Conservation (phyloP, 139 green algal species). For the Chlamydomonas sphaeroides region DNA sequence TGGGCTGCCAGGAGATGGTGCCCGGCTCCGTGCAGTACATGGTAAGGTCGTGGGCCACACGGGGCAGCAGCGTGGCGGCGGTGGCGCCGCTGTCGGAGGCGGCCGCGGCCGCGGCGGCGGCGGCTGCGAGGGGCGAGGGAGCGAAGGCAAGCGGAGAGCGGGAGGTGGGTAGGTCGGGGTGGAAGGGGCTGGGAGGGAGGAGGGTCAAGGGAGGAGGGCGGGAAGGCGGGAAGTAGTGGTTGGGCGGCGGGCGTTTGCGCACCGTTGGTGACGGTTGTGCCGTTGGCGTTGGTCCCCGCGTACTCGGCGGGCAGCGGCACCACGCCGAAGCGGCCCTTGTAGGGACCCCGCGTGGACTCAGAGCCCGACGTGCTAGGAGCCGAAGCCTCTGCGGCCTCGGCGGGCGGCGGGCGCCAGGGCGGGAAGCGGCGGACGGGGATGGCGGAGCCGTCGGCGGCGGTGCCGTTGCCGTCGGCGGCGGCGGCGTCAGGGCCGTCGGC, state of each 20-base stretch:
- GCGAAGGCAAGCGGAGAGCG: too few species aligned
- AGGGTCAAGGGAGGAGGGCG: too few species aligned
- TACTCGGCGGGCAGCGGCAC: constrained; percentile 33
- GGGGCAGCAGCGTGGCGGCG: constrained; percentile 4
- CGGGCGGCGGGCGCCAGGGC: constrained; percentile 1
- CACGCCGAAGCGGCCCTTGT: constrained; percentile 8
- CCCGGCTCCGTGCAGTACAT: constrained; percentile 34
- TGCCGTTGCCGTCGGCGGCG: background rate
- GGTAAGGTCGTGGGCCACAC: constrained; percentile 19
- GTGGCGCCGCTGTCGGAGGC: background rate
- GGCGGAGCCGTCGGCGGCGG: background rate
- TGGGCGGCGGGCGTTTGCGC: too few species aligned
- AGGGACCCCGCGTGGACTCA: background rate
- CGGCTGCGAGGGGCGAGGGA: too few species aligned
- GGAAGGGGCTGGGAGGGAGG: too few species aligned
- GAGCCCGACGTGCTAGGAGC: background rate
- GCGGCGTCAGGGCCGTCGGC: background rate
- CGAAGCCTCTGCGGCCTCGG: too few species aligned
- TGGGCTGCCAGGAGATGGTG: constrained; percentile 16
- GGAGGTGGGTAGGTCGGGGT: too few species aligned
- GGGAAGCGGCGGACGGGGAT: constrained; percentile 30
- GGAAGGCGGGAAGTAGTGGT: too few species aligned
- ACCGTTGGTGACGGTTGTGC: background rate
- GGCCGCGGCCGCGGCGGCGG: background rate
- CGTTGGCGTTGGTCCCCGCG: constrained; percentile 33